phyloP scores from a whole-genome alignment of 2,329 filamentous ascomycete genomes.

The Aspergillus bombycis region DNA sequence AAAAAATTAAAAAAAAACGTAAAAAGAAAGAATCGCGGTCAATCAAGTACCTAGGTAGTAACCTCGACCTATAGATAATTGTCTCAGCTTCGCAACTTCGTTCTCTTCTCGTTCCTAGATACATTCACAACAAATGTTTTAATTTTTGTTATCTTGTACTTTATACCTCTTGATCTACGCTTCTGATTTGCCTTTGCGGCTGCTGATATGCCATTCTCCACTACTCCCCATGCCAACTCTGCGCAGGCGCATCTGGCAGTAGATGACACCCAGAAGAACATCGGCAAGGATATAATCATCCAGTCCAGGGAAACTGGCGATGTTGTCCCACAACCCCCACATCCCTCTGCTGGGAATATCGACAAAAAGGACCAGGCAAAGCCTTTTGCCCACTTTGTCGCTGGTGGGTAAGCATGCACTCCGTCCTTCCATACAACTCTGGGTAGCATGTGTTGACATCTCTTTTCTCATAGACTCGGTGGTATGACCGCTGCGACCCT shows the following conservation, averaged over 20 bases:
- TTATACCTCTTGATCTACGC: background rate
- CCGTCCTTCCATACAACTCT: background rate
- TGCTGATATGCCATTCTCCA: constrained; percentile 27
- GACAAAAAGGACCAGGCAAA: constrained; percentile 56
- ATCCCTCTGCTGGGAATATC: constrained; percentile 23
- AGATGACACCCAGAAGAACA: constrained; percentile 16
- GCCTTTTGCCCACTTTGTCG: constrained; percentile 90
- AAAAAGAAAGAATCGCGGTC: constrained; percentile 1
- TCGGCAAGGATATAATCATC: constrained; percentile 22
- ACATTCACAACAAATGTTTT: background rate
- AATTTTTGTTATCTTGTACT: background rate
- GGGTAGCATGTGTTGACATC: background rate
- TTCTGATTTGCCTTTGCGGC: background rate
- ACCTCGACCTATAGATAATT: background rate
- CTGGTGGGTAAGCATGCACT: constrained; percentile 71
- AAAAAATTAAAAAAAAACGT: background rate
- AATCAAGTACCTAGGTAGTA: background rate
- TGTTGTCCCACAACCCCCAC: constrained; percentile 32
- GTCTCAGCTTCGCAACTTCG: constrained; percentile 5
- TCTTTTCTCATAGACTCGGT: constrained; percentile 62
- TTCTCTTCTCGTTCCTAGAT: background rate
- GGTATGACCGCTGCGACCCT: constrained; percentile 90
- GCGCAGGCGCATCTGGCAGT: constrained; percentile 30
- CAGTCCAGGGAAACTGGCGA: constrained; percentile 45
- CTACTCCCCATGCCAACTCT: constrained; percentile 25